phyloP scores from a whole-genome alignment of 2,329 filamentous ascomycete species.

The Ceratocystis lukuohia region DNA sequence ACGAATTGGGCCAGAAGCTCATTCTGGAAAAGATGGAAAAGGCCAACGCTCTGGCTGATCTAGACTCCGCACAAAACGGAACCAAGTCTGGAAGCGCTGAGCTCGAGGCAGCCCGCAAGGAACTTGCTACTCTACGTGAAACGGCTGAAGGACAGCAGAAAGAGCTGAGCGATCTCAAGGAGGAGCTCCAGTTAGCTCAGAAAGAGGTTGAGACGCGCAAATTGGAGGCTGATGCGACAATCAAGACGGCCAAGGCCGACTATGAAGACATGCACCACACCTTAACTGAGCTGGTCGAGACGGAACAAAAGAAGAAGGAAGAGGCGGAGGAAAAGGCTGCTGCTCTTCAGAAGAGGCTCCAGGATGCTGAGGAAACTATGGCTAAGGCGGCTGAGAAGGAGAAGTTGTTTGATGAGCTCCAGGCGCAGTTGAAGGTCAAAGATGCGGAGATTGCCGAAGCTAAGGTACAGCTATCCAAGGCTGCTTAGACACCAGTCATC shows the following conservation, averaged over 20 bases:
- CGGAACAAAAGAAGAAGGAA: constrained; percentile 42
- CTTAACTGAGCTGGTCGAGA: constrained; percentile 46
- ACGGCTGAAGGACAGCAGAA: constrained; percentile 32
- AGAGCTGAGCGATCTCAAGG: constrained; percentile 26
- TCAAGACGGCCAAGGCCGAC: constrained; percentile 44
- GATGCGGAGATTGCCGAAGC: constrained; percentile 51
- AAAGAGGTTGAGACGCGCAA: constrained; percentile 42
- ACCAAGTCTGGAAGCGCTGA: constrained; percentile 43
- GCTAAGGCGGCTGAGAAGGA: constrained; percentile 32
- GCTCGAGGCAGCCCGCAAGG: constrained; percentile 37
- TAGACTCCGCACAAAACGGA: constrained; percentile 41
- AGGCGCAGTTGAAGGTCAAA: constrained; percentile 47
- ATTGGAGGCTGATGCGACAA: constrained; percentile 37
- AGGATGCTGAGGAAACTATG: constrained; percentile 13
- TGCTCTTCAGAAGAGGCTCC: constrained; percentile 30
- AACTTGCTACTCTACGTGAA: constrained; percentile 37
- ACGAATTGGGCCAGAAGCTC: constrained; percentile 39
- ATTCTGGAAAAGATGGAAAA: constrained; percentile 48
- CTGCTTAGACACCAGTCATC: constrained; percentile 19
- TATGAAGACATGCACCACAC: constrained; percentile 51
- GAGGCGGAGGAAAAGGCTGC: constrained; percentile 37
- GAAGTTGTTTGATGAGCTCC: constrained; percentile 36
- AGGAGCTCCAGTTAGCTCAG: constrained; percentile 36
- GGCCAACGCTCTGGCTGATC: constrained; percentile 44
- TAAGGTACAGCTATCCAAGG: constrained; percentile 32